Conservation (phyloP, 2,329 filamentous ascomycete species). For the Plenodomus tracheiphilus region DNA sequence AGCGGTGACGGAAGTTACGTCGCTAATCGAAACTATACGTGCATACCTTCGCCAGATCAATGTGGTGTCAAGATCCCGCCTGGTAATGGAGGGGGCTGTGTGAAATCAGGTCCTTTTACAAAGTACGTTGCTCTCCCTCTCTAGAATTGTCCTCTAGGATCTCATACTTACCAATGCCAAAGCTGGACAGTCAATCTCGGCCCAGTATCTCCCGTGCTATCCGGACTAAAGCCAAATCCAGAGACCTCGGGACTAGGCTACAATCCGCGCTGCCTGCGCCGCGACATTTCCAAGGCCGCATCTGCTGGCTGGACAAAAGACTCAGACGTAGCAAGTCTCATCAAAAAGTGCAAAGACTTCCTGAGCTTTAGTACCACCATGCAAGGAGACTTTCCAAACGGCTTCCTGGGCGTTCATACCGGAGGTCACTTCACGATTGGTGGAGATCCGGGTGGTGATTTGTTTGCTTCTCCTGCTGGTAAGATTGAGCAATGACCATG, state of each 20-base stretch:
- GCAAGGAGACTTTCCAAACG: slow-evolving; percentile 44
- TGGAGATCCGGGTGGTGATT: slow-evolving; percentile 52
- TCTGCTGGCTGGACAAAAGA: slow-evolving; percentile 13
- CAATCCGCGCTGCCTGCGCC: slow-evolving; percentile 45
- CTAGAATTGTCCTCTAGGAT: not conserved
- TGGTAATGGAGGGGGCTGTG: slow-evolving; percentile 61
- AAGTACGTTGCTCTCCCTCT: slow-evolving; percentile 29
- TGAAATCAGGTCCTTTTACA: slow-evolving; percentile 57
- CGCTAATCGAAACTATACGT: slow-evolving; percentile 30
- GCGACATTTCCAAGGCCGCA: slow-evolving; percentile 33
- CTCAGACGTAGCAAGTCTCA: slow-evolving; percentile 14
- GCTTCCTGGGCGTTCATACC: slow-evolving; percentile 50
- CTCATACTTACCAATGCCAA: not conserved
- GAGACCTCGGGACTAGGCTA: slow-evolving; percentile 33
- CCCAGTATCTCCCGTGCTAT: slow-evolving; percentile 47
- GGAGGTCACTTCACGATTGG: slow-evolving; percentile 53
- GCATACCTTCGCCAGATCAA: slow-evolving; percentile 24
- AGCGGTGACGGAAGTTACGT: slow-evolving; percentile 51
- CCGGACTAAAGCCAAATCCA: slow-evolving; percentile 32
- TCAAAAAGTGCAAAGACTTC: slow-evolving; percentile 11
- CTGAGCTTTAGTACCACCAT: slow-evolving; percentile 42
- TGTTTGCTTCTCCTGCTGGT: slow-evolving; percentile 52
- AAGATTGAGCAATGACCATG: too few species aligned
- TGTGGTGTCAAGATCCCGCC: slow-evolving; percentile 48
- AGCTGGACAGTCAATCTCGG: slow-evolving; percentile 50